These are phyloP conservation scores for Annulohypoxylon truncatum DNA, from an alignment of 2,329 filamentous ascomycete species.

Conservation along the genomic window DNA sequence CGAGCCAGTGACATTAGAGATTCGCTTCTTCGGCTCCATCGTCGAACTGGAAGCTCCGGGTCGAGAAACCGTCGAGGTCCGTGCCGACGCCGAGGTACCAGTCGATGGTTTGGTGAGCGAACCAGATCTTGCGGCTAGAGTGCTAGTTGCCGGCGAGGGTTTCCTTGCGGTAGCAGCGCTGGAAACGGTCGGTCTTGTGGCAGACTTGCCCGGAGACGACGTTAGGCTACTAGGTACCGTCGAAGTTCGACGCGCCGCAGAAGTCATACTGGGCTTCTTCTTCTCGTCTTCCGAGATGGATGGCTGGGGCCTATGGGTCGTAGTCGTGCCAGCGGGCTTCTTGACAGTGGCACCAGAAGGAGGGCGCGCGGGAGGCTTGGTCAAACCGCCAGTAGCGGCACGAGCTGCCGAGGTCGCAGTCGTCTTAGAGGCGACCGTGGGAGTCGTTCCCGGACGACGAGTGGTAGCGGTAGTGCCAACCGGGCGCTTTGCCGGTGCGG, in stretches of 20 bases:
- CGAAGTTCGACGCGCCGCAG: constrained; percentile 58
- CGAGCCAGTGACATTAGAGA: constrained; percentile 62
- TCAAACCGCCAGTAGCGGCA: constrained; percentile 55
- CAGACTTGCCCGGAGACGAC: constrained; percentile 48
- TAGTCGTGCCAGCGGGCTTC: constrained; percentile 51
- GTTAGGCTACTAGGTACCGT: constrained; percentile 56
- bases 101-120: constrained; percentile 53
- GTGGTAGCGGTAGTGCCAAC: constrained; percentile 50
- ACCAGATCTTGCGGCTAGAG: constrained; percentile 50
- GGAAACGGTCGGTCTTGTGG: constrained; percentile 52
- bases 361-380: constrained; percentile 62
- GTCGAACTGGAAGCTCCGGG: constrained; percentile 54
- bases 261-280: constrained; percentile 56
- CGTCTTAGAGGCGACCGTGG: constrained; percentile 44
- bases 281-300: constrained; percentile 64
- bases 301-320: constrained; percentile 60
- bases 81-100: constrained; percentile 42
- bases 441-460: constrained; percentile 51
- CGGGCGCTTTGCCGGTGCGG: constrained; percentile 53
- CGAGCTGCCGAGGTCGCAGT: constrained; percentile 51
- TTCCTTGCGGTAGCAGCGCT: constrained; percentile 50
- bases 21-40: constrained; percentile 66
- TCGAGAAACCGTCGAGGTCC: constrained; percentile 50
- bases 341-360: constrained; percentile 53
- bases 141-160: constrained; percentile 42